phyloP scores from a whole-genome alignment of 352 stramenopile species.

The Paralagenidium karlingii region DNA sequence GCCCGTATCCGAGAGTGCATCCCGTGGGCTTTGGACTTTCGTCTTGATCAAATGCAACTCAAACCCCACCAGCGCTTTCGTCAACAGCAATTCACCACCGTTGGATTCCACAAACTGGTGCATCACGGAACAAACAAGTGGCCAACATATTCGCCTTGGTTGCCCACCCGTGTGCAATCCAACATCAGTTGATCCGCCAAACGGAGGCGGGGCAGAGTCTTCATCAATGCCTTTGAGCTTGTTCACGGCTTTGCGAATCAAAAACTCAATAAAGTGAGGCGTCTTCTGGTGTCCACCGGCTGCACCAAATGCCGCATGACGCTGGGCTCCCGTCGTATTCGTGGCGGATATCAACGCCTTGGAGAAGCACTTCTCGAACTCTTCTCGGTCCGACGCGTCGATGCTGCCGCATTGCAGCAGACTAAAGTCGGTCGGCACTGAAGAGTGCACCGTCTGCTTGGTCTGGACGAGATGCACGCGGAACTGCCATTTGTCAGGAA shows the following conservation, averaged over 20 bases:
- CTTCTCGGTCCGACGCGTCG: constrained; percentile 6
- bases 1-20: too few relatives aligned
- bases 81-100: constrained; percentile 13
- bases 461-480: constrained; percentile 19
- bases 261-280: constrained; percentile 28
- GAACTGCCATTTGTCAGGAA: constrained; percentile 23
- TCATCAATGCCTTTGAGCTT: background rate
- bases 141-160: constrained; percentile 34
- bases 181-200: constrained; percentile 34
- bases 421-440: constrained; percentile 11
- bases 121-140: constrained; percentile 24
- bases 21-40: too few relatives aligned
- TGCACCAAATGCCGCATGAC: constrained; percentile 11
- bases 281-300: constrained; percentile 39
- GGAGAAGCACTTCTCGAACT: too few relatives aligned
- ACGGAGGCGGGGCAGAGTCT: background rate
- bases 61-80: constrained; percentile 23
- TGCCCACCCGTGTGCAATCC: constrained; percentile 28
- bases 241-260: constrained; percentile 9
- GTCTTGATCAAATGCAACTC: too few relatives aligned
- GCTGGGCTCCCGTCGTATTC: too few relatives aligned
- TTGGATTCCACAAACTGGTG: constrained; percentile 17
- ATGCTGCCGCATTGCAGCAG: constrained; percentile 20
- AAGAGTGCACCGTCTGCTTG: constrained; percentile 18
- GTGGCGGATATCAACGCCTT: too few relatives aligned